phyloP scores from a whole-genome alignment of 2,329 filamentous ascomycete species.

The Penicillium brasilianum region DNA sequence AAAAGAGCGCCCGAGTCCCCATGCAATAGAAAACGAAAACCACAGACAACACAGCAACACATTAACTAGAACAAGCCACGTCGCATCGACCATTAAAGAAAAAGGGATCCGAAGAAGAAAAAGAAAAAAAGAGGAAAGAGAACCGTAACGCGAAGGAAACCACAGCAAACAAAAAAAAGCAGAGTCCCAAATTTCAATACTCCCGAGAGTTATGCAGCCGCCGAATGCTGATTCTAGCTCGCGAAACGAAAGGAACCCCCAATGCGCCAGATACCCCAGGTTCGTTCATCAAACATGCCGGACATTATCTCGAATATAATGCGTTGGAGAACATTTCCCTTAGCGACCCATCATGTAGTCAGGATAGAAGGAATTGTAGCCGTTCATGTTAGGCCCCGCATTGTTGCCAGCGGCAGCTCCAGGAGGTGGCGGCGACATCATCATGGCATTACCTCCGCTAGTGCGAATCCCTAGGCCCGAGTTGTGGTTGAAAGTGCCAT shows the following conservation, averaged over 20 bases:
- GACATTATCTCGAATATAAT: constrained; percentile 44
- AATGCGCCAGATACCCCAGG: constrained; percentile 49
- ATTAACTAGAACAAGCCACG: constrained; percentile 25
- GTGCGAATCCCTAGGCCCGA: constrained; percentile 46
- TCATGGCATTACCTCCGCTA: constrained; percentile 39
- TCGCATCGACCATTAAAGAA: constrained; percentile 17
- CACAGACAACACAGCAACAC: constrained; percentile 15
- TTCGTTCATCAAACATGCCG: constrained; percentile 50
- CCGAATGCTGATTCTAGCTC: constrained; percentile 50
- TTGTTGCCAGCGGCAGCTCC: constrained; percentile 37
- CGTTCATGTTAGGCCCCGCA: constrained; percentile 39
- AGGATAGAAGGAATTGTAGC: constrained; percentile 48
- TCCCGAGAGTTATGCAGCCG: constrained; percentile 44
- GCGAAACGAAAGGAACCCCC: constrained; percentile 43
- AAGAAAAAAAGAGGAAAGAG: constrained; percentile 8
- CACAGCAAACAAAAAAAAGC: constrained; percentile 34
- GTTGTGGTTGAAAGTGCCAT: constrained; percentile 43
- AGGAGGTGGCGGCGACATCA: constrained; percentile 38
- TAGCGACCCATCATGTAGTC: constrained; percentile 57
- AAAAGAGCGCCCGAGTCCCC: constrained; percentile 39
- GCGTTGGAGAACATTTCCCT: constrained; percentile 22
- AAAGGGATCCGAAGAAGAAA: constrained; percentile 6
- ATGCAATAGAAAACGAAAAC: constrained; percentile 35
- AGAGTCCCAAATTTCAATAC: constrained; percentile 41
- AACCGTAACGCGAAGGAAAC: constrained; percentile 29